Evolutionary conservation across 306 rosid species (phyloP).

Genomic region (Comarum palustre): DNA sequence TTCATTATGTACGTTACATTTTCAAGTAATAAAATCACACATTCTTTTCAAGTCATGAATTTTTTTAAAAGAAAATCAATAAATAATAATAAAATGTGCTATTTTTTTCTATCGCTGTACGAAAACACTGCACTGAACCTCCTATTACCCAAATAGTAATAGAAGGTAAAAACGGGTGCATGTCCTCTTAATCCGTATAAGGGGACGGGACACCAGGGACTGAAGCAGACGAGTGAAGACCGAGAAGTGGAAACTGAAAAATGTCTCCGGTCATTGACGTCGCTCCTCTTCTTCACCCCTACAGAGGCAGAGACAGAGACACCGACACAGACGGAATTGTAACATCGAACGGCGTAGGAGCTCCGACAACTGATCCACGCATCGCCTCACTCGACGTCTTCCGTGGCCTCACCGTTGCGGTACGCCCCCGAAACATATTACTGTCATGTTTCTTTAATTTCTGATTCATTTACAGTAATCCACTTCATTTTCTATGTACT

Average conservation of each 20-base stretch:
- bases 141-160: too few relatives aligned
- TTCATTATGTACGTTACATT: too few relatives aligned
- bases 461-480: neutral
- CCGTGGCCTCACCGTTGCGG: slow-evolving; percentile 79
- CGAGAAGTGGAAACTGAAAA: neutral
- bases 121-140: too few relatives aligned
- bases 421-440: neutral
- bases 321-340: slow-evolving; percentile 26
- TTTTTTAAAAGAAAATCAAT: too few relatives aligned
- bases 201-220: too few relatives aligned
- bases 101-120: too few relatives aligned
- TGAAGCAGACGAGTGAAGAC: too few relatives aligned
- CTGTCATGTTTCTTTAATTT: neutral
- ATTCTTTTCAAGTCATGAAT: too few relatives aligned
- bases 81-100: too few relatives aligned
- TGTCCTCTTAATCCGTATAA: too few relatives aligned
- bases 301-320: neutral
- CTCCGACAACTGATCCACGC: slow-evolving; percentile 45
- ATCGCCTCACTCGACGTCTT: slow-evolving; percentile 75
- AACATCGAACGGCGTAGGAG: slow-evolving; percentile 26
- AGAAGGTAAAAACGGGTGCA: too few relatives aligned
- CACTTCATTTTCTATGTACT: neutral
- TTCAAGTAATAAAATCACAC: too few relatives aligned
- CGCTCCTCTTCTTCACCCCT: slow-evolving; percentile 19
- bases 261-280: slow-evolving; percentile 40